phyloP scores from a whole-genome alignment of 1,139 yeast species.

The Lodderomyces metapsilosis region DNA sequence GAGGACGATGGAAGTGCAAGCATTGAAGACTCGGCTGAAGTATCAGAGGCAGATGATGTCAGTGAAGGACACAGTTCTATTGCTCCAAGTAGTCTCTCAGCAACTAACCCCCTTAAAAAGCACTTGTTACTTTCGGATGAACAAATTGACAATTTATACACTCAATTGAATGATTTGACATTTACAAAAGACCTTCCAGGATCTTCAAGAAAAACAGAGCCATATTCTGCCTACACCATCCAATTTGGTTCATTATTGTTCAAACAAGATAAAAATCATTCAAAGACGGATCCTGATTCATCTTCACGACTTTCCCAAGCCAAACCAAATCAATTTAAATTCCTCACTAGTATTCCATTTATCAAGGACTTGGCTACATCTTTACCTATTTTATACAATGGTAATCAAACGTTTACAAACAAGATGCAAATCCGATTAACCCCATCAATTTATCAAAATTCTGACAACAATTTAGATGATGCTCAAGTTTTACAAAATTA shows the following conservation, averaged over 20 bases:
- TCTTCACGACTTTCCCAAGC: not conserved
- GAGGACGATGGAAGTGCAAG: slow-evolving; percentile 1
- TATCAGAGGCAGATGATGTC: too few relatives aligned
- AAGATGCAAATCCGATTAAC: slow-evolving; percentile 47
- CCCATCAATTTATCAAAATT: slow-evolving; percentile 39
- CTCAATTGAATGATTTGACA: slow-evolving; percentile 15
- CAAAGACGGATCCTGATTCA: not conserved
- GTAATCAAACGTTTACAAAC: slow-evolving; percentile 34
- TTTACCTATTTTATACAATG: slow-evolving; percentile 25
- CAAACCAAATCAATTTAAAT: slow-evolving; percentile 20
- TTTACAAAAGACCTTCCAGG: slow-evolving; percentile 16
- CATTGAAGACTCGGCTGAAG: not conserved
- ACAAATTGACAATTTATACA: slow-evolving; percentile 16
- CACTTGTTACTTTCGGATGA: slow-evolving; percentile 1
- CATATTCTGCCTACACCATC: slow-evolving; percentile 32
- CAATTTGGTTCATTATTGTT: slow-evolving; percentile 37
- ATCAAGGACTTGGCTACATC: slow-evolving; percentile 38
- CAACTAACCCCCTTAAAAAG: too few relatives aligned
- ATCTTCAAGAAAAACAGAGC: slow-evolving; percentile 9
- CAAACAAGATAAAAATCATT: slow-evolving; percentile 9
- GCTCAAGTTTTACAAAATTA: slow-evolving; percentile 21
- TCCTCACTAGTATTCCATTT: slow-evolving; percentile 45
- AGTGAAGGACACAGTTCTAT: too few relatives aligned
- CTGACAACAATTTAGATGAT: slow-evolving; percentile 14
- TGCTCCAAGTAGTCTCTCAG: too few relatives aligned